Evolutionary conservation across 2,329 filamentous ascomycete genomes (phyloP).

Genomic region (Botrytis paeoniae): DNA sequence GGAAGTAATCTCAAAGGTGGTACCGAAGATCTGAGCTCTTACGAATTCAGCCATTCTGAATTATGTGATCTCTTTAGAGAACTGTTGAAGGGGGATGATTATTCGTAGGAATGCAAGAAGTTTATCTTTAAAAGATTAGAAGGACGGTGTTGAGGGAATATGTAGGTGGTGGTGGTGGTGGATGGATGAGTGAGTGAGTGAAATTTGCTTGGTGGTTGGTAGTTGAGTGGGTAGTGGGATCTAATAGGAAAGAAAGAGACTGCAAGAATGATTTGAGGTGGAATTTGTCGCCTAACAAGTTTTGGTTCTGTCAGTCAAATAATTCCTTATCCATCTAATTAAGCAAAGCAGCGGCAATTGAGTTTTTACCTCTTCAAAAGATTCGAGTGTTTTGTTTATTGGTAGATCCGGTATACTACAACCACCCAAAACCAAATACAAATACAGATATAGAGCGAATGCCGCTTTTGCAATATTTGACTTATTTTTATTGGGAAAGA

Average conservation of each 20-base stretch:
- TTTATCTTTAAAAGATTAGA: neutral
- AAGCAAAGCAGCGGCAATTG: constrained; percentile 2
- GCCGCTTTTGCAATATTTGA: constrained; percentile 6
- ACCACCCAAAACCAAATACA: neutral
- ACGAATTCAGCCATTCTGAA: constrained; percentile 96
- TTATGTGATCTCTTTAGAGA: neutral
- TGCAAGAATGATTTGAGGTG: constrained; percentile 4
- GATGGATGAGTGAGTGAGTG: neutral
- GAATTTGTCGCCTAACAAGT: constrained; percentile 10
- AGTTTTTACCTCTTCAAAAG: constrained; percentile 1
- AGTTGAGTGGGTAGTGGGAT: neutral
- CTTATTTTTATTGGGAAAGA: neutral
- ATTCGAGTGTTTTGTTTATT: neutral
- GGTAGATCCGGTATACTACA: neutral
- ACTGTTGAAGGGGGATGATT: neutral
- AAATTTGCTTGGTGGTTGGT: neutral
- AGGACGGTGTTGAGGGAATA: neutral
- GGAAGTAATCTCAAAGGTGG: constrained; percentile 99
- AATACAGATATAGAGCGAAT: neutral
- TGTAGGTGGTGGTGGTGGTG: neutral
- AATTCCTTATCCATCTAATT: neutral
- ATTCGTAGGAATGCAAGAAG: neutral
- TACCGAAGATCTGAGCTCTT: constrained; percentile 98
- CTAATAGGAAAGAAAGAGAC: constrained; percentile 8
- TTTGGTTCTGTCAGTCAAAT: neutral